Percentiles rank a stretch among this genome's conserved stretches.
Conservation (phyloP, 164 flowering plant species). For the Saururus chinensis region DNA sequence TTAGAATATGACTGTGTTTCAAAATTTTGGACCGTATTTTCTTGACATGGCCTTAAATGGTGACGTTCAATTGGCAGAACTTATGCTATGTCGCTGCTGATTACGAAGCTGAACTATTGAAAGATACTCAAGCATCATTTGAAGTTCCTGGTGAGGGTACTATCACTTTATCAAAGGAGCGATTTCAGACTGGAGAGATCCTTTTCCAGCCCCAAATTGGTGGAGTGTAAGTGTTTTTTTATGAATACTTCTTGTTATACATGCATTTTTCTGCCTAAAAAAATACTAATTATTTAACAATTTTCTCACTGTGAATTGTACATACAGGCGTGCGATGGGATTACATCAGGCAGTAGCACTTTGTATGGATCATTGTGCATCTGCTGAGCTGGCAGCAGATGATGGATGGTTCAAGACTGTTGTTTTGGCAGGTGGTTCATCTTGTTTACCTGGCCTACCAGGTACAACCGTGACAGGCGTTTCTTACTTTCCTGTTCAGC, state of each 20-base stretch:
- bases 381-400: constrained; percentile 48
- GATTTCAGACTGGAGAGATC: constrained; percentile 91
- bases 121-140: constrained; percentile 60
- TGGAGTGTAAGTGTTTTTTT: constrained; percentile 55
- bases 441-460: constrained; percentile 87
- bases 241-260: background rate
- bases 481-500: background rate
- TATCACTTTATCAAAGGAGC: constrained; percentile 74
- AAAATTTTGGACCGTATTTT: background rate
- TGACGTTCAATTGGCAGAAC: constrained; percentile 33
- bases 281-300: background rate
- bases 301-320: background rate
- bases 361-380: constrained; percentile 87
- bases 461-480: constrained; percentile 26
- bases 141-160: constrained; percentile 46
- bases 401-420: constrained; percentile 85
- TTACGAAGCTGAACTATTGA: constrained; percentile 70
- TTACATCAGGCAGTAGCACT: constrained; percentile 87
- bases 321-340: constrained; percentile 74
- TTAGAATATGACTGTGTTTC: no score
- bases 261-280: no score
- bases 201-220: constrained; percentile 78
- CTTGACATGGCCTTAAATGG: constrained; percentile 6
- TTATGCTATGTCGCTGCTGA: constrained; percentile 88
- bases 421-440: constrained; percentile 80